A percentile compares a stretch with the other conserved stretches of the same genome.
Evolutionary conservation across 768 basidiomycete genomes (phyloP).

Genomic region (Piloderma croceum): DNA sequence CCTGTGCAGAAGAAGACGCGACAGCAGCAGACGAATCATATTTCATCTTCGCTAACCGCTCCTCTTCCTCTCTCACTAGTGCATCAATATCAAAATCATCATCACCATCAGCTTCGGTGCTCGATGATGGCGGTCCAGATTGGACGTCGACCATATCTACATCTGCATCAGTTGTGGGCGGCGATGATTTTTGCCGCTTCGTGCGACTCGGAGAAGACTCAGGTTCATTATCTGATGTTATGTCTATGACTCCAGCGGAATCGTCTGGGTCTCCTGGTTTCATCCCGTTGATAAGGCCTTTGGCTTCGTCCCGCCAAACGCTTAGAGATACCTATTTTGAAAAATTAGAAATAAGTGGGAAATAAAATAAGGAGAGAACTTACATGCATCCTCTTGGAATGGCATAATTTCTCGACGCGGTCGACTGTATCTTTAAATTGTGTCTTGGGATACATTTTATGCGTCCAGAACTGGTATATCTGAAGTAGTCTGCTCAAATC

Average conservation of each 20-base stretch:
- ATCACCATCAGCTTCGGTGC: constrained; percentile 22
- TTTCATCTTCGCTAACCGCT: constrained; percentile 22
- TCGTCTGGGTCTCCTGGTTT: constrained; percentile 26
- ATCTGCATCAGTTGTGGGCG: no score
- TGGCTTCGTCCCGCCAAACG: constrained; percentile 73
- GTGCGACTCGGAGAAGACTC: no score
- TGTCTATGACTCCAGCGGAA: neutral
- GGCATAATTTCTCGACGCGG: constrained; percentile 84
- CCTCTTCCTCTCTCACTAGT: constrained; percentile 42
- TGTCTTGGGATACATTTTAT: constrained; percentile 84
- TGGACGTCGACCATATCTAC: no score
- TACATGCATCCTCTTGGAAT: constrained; percentile 82
- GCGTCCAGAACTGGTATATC: constrained; percentile 93
- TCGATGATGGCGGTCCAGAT: constrained; percentile 10
- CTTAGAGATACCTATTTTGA: constrained; percentile 54
- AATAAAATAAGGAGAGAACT: constrained; percentile 17
- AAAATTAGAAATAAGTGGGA: constrained; percentile 5
- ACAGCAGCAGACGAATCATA: constrained; percentile 8
- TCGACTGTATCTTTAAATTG: constrained; percentile 83
- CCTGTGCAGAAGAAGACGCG: constrained; percentile 2
- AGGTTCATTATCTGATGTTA: neutral
- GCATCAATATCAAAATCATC: constrained; percentile 47
- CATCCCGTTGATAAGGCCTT: constrained; percentile 35
- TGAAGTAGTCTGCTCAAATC: constrained; percentile 79
- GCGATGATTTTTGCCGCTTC: neutral